phyloP scores from a whole-genome alignment of 106 monocot genomes.

The Dendrobium nobile region DNA sequence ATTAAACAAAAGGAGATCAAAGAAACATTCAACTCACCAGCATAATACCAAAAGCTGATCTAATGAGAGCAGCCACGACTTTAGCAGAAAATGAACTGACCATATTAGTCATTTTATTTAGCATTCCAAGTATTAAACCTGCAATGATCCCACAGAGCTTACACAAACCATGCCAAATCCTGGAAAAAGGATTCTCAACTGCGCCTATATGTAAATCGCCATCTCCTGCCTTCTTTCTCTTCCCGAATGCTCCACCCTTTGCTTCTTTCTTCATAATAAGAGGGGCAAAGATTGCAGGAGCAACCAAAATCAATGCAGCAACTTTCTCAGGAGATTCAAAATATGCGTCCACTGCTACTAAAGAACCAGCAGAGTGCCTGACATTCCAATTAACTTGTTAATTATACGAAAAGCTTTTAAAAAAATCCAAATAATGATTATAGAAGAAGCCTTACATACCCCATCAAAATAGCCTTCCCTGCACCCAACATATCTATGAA shows the following conservation, averaged over 20 bases:
- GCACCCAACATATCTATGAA: constrained; percentile 59
- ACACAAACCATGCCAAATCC: constrained; percentile 42
- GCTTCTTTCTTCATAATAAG: constrained; percentile 18
- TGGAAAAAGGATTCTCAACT: constrained; percentile 23
- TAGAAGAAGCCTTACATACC: constrained; percentile 28
- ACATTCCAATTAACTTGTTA: constrained; percentile 11
- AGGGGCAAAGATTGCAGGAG: constrained; percentile 81
- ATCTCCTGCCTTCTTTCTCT: constrained; percentile 1
- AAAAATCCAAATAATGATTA: neutral
- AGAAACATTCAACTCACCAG: constrained; percentile 34
- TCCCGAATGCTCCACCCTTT: constrained; percentile 15
- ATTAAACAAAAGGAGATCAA: too few species aligned
- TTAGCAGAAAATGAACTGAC: constrained; percentile 33
- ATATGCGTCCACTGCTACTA: constrained; percentile 77
- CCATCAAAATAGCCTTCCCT: constrained; percentile 64
- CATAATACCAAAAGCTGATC: constrained; percentile 49
- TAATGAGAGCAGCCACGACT: constrained; percentile 36
- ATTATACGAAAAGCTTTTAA: neutral
- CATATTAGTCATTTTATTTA: constrained; percentile 44
- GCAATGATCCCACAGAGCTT: constrained; percentile 26
- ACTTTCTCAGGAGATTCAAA: constrained; percentile 76
- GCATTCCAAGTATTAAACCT: constrained; percentile 7
- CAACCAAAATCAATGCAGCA: constrained; percentile 75
- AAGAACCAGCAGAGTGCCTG: constrained; percentile 95
- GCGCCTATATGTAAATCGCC: neutral